phyloP scores from a whole-genome alignment of 2,329 filamentous ascomycete species.

The Davidsoniella eucalypti region DNA sequence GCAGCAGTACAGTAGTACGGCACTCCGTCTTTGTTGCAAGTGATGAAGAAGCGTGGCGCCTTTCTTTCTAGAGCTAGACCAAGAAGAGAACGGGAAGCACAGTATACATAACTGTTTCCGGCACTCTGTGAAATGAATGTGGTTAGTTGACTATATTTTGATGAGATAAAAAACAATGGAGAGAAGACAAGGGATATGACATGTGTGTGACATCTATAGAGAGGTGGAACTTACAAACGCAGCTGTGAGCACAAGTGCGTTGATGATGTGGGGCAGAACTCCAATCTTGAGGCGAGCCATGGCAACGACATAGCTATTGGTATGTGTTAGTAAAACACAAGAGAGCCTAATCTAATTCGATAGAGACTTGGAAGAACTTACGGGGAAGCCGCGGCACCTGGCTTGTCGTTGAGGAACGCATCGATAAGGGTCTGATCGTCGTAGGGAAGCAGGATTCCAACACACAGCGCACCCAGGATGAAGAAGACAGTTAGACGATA shows the following conservation, averaged over 20 bases:
- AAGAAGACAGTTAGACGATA: constrained; percentile 64
- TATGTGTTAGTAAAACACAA: background rate
- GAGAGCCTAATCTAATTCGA: too few species aligned
- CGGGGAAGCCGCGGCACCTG: constrained; percentile 53
- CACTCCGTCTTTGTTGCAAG: constrained; percentile 47
- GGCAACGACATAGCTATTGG: constrained; percentile 32
- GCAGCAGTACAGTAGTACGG: constrained; percentile 56
- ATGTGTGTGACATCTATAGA: background rate
- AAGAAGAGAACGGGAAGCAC: constrained; percentile 50
- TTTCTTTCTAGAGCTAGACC: constrained; percentile 53
- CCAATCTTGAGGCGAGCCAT: constrained; percentile 50
- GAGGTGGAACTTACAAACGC: constrained; percentile 6
- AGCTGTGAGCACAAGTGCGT: constrained; percentile 53
- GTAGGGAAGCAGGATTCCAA: constrained; percentile 56
- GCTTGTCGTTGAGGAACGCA: constrained; percentile 40
- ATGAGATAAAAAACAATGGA: background rate
- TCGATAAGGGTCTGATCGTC: constrained; percentile 44
- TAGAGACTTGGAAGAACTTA: constrained; percentile 19
- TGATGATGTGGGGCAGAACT: constrained; percentile 53
- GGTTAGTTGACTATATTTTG: too few species aligned
- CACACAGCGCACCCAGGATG: constrained; percentile 53
- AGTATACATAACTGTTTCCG: constrained; percentile 49
- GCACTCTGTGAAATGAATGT: constrained; percentile 22
- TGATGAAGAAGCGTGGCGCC: constrained; percentile 42
- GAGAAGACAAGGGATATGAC: constrained; percentile 21